These are phyloP conservation scores for Xylona heveae DNA, from an alignment of 495 filamentous ascomycete genomes.

Conservation along the genomic window DNA sequence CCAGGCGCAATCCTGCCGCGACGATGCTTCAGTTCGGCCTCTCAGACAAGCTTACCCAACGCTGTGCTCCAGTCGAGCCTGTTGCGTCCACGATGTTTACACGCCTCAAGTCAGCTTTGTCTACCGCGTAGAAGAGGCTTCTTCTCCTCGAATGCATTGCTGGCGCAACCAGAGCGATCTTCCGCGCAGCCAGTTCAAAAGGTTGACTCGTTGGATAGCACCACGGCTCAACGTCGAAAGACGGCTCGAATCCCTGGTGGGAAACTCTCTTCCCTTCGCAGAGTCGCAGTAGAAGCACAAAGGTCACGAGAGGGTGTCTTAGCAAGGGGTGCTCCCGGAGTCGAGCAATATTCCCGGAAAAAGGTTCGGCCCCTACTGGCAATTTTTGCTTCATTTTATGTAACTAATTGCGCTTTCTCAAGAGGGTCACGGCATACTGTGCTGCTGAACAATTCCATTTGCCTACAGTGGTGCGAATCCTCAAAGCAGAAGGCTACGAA, in stretches of 20 bases:
- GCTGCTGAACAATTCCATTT: constrained; percentile 77
- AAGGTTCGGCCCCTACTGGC: background rate
- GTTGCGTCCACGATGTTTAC: constrained; percentile 1
- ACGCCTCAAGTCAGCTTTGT: background rate
- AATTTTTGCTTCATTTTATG: background rate
- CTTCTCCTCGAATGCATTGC: constrained; percentile 2
- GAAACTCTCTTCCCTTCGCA: constrained; percentile 5
- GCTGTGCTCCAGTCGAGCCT: background rate
- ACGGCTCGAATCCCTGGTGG: background rate
- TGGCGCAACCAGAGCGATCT: background rate
- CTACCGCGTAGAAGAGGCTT: constrained; percentile 3
- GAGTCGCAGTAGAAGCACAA: constrained; percentile 6
- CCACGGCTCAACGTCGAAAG: background rate
- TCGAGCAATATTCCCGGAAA: background rate
- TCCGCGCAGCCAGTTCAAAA: background rate
- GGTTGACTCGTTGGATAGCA: background rate
- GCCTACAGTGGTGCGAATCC: constrained; percentile 41
- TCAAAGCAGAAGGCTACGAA: constrained; percentile 47
- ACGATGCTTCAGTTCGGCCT: too few species aligned
- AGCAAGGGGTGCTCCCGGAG: background rate
- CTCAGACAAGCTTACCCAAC: too few species aligned
- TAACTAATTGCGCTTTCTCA: background rate
- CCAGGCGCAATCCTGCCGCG: too few species aligned
- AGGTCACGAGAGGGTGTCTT: constrained; percentile 5
- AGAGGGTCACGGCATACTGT: constrained; percentile 61